Evolutionary conservation across 1,284 basidiomycete genomes (phyloP), one percentile per base, ranked within the genome.

Genomic region (Microbotryum lychnidis-dioicae): DNA sequence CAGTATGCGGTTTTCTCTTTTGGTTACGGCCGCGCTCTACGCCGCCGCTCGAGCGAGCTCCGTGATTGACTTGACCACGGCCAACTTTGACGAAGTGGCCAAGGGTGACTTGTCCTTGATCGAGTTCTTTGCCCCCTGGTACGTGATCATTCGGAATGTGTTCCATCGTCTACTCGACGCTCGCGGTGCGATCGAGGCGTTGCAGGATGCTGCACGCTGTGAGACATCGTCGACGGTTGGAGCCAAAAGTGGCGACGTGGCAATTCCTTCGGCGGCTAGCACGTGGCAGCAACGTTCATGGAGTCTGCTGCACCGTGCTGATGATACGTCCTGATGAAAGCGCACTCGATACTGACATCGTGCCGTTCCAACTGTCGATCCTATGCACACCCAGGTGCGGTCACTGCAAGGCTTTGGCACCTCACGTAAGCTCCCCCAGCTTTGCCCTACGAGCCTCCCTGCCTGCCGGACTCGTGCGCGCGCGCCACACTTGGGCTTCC

Each of bases 61-160:
- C 55, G 71, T 72, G 20, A 49, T 65, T 29, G 69, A 70, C 54
- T 62, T 72, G 42, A 67, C 64, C 29, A 54, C 62, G 56, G 54
- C 55, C 70, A 84, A 80, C 74, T 97, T 97, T 76, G 81, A 85
- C 69, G 77, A 81, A 37, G 77, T 82, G 63, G 84, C 94, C 66
- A 79, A 80, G 12, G 87, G 90, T 73, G 75, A 85, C 48, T 79
- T 97, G 66, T 86, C 93, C 69, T 83, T 98, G 52, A 89, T 97
- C 70, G 94, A 98, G 81, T 97, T 93, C 84, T 94, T 88, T 75
- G 91, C 90, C 45, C 90, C 90, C 62, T 91, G 89, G 89, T 89
- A 6, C 46, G 75, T 33, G 76, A 74, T 37, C 66, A 1, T 23
- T 14, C 33, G 20, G 27, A 37, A 16, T 25, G 25, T 51, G 47